Base-by-base conservation (phyloP, 257 asterid species). In the Nicotiana undulata region DNA sequence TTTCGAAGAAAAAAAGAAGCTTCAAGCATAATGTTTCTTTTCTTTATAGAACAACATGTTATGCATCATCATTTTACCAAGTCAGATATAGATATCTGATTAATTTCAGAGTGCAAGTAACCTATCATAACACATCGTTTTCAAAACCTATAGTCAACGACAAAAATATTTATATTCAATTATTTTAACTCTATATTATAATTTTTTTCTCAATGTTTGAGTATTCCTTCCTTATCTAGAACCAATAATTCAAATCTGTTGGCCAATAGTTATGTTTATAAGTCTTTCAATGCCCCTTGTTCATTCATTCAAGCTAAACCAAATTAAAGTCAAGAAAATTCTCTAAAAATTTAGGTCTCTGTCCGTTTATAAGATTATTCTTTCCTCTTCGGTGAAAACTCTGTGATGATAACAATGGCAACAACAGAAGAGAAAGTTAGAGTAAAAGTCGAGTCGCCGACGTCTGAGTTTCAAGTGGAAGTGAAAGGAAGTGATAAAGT, bases 371-470 rank as follows among this genome's bases (percentile, higher is more conserved):
- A 40, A 40, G 49, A 40, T 40, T 40, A 40, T 40, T 40, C 46
- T 40, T 40, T 40, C 46, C 3, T 40, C 46, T 2, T 40, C 49
- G 49, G 49, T 40, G 56, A 51, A 51, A 51, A 11, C 3, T 51
- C 15, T 0, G 17, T 0, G 5, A 51, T 51, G 56, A 61, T 61
- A 5, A 61, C 16, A 8, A 67, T 67, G 76, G 53, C 76, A 20
- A 49, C 76, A 20, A 49, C 52, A 18, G 76, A 67, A 2, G 26
- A 24, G 1, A 87, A 60, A 32, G 63, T 88, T 1, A 82, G 44
- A 70, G 63, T 88, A 24, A 85, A 72, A 70, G 40, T 88, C 20
- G 87, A 85, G 72, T 83, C 89, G 4, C 26, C 68, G 22, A 86
- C 88, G 3, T 79, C 89, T 20, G 86, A 84, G n/a, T 77, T 85